Percentiles rank a stretch among this genome's conserved stretches.
Conservation (phyloP, 139 green algal genomes). For the Chlamydomonas incerta region DNA sequence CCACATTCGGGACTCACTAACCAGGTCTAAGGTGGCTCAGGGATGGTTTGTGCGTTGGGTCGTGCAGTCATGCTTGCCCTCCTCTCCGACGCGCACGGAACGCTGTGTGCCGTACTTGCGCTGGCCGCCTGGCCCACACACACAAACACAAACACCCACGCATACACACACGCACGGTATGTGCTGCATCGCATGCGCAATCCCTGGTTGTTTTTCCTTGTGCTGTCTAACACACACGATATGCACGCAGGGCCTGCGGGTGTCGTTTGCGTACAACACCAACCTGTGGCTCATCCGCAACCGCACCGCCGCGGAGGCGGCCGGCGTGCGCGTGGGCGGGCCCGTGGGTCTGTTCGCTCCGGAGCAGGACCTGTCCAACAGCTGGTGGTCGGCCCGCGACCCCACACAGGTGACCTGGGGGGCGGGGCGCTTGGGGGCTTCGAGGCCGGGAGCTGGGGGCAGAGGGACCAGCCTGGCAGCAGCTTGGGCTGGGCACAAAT, state of each 20-base stretch:
- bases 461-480: not conserved
- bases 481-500: not conserved
- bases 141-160: no score
- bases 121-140: no score
- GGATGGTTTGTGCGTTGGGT: no score
- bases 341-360: constrained; percentile 32
- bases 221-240: no score
- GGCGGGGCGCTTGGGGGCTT: not conserved
- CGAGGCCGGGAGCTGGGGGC: not conserved
- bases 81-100: no score
- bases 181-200: no score
- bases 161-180: no score
- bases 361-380: not conserved
- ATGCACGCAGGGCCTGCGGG: constrained; percentile 28
- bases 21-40: no score
- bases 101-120: no score
- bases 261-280: constrained; percentile 41
- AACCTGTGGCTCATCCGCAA: constrained; percentile 36
- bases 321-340: not conserved
- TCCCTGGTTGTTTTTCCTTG: no score
- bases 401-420: not conserved
- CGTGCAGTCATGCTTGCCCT: no score
- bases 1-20: no score
- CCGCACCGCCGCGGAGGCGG: not conserved
- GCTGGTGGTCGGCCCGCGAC: not conserved